Evolutionary conservation across 345 rosid species (phyloP), one percentile per base, ranked within the genome.

Genomic region (Pistacia vera): DNA sequence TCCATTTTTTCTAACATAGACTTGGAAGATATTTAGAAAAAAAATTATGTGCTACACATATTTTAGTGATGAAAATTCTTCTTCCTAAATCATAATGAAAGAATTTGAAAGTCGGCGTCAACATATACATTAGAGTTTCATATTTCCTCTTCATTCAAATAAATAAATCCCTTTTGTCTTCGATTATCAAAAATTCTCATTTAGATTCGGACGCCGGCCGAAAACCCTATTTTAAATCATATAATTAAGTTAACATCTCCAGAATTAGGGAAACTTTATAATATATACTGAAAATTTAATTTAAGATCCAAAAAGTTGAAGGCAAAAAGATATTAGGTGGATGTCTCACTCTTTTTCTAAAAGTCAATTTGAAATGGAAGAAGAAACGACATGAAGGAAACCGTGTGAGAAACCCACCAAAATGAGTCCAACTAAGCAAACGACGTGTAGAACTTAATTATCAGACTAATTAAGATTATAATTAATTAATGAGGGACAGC

Each of bases 1-100:
- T 66, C 36, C 64, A 22, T 79, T 48, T 12, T 10, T 74, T 75
- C 64, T 33, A n/a, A 30, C 65, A 36, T 63, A 68, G 63, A 57
- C 82, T 79, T 75, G 25, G 65, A 70, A 35, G 4, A 20, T 2
- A 4, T 11, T 4, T 11, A 22, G 22, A 22, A 22, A 22, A 22
- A 22, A 22, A 22, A 0, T 8, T 13, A 1, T 71, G 20, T 22
- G 46, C 16, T 25, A 2, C 11, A 44, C 13, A 25, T 25, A 25
- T 14, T 22, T 30, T 49, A 68, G 2, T 16, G 52, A 25, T 18
- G 22, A 25, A 68, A 46, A 41, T 28, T 6, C 22, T 13, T 68
- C 58, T 3, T 12, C 10, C 1, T 41, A 41, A 38, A 38, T 38
- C 44, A 38, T 38, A 38, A 2, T 22, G 48, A 48, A 48, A n/a